A percentile compares a stretch with the other conserved stretches of the same genome.
These are phyloP conservation scores for Pseudocercospora fijiensis DNA, from an alignment of 2,329 filamentous ascomycete genomes.

Conservation along the genomic window DNA sequence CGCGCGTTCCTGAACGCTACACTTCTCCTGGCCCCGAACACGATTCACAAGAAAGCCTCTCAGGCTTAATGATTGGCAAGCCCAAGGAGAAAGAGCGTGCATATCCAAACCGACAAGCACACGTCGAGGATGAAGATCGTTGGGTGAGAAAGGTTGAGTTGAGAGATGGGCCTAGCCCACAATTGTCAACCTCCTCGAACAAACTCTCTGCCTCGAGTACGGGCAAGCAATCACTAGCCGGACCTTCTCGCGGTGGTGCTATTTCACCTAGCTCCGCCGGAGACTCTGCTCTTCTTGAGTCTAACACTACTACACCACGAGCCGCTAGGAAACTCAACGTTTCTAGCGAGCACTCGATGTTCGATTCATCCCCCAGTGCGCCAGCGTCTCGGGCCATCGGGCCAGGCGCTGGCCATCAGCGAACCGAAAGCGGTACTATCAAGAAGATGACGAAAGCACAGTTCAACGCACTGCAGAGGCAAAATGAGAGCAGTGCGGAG, in stretches of 20 bases:
- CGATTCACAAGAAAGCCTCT: slow-evolving; percentile 24
- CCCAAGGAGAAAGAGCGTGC: slow-evolving; percentile 25
- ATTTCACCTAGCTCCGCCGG: slow-evolving; percentile 30
- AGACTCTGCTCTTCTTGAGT: slow-evolving; percentile 25
- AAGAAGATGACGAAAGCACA: slow-evolving; percentile 90
- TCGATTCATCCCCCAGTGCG: slow-evolving; percentile 37
- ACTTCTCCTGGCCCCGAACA: slow-evolving; percentile 32
- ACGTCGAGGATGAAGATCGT: slow-evolving; percentile 32
- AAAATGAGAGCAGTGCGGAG: slow-evolving; percentile 50
- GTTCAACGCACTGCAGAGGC: slow-evolving; percentile 75
- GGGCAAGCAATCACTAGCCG: slow-evolving; percentile 9
- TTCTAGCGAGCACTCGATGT: slow-evolving; percentile 27
- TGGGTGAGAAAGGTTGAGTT: slow-evolving; percentile 30
- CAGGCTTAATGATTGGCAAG: slow-evolving; percentile 23
- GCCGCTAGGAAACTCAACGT: slow-evolving; percentile 19
- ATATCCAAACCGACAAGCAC: slow-evolving; percentile 28
- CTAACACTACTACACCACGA: slow-evolving; percentile 32
- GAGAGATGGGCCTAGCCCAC: slow-evolving; percentile 19
- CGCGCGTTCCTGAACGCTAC: slow-evolving; percentile 32
- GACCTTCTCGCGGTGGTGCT: slow-evolving; percentile 23
- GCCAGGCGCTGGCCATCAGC: slow-evolving; percentile 25
- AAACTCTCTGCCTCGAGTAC: slow-evolving; percentile 15
- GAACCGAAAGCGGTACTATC: slow-evolving; percentile 27
- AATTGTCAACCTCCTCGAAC: slow-evolving; percentile 14
- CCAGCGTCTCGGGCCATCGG: slow-evolving; percentile 36